These are phyloP conservation scores for Plectosphaerella plurivora DNA, from an alignment of 2,329 filamentous ascomycete genomes.

Conservation along the genomic window DNA sequence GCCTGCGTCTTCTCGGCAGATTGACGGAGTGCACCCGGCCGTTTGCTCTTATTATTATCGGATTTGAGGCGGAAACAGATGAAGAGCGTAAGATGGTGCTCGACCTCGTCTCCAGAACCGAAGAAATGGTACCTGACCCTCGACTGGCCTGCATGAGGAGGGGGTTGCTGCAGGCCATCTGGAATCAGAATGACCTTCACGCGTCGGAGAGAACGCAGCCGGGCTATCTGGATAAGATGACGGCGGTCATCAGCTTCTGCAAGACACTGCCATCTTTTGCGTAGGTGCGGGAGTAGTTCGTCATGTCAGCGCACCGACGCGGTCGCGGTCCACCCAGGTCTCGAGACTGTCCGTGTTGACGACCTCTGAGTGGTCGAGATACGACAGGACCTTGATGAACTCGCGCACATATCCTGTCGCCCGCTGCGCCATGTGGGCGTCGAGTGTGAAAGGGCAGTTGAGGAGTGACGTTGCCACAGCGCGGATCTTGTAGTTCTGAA, in stretches of 20 bases:
- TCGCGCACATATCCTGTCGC: constrained; percentile 22
- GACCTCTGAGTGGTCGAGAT: constrained; percentile 24
- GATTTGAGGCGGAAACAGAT: constrained; percentile 18
- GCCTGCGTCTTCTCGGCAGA: not conserved
- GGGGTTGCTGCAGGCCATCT: constrained; percentile 20
- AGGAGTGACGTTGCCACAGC: constrained; percentile 28
- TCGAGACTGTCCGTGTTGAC: constrained; percentile 23
- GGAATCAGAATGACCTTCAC: constrained; percentile 28
- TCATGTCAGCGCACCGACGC: not conserved
- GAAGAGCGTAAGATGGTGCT: constrained; percentile 11
- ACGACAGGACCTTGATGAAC: constrained; percentile 19
- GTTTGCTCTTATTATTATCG: constrained; percentile 18
- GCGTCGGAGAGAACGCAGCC: constrained; percentile 6
- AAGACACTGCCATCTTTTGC: no score
- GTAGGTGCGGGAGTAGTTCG: no score
- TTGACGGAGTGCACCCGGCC: constrained; percentile 11
- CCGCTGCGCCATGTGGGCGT: constrained; percentile 16
- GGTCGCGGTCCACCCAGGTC: constrained; percentile 23
- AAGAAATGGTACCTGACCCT: constrained; percentile 9
- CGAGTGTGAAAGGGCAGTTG: constrained; percentile 23
- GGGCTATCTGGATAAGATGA: constrained; percentile 8
- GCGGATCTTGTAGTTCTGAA: constrained; percentile 25
- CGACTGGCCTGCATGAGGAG: constrained; percentile 14
- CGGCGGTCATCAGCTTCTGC: not conserved
- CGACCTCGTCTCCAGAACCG: constrained; percentile 20